Evolutionary conservation across 768 basidiomycete species (phyloP).

Genomic region (Lactifluus piperatus): DNA sequence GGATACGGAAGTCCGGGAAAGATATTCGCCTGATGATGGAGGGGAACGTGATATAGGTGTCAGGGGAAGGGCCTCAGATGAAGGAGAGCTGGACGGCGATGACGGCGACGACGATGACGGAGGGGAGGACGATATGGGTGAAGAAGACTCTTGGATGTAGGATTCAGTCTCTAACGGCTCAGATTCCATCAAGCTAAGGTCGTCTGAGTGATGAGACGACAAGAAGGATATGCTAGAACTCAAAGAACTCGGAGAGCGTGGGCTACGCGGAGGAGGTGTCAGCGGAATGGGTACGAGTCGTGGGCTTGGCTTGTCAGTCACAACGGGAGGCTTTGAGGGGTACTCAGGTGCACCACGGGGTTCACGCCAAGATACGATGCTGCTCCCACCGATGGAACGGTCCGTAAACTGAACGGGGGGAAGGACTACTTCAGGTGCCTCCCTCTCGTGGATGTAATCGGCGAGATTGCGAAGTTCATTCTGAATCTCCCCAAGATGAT

Average conservation of each 20-base stretch:
- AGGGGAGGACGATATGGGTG: conserved; percentile 24
- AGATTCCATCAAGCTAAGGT: conserved; percentile 39
- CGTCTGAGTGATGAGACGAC: conserved; percentile 69
- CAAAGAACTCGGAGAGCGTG: conserved; percentile 34
- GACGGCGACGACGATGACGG: conserved; percentile 32
- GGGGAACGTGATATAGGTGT: conserved; percentile 16
- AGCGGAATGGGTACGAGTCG: conserved; percentile 28
- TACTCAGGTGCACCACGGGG: conserved; percentile 20
- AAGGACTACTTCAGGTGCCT: neutral
- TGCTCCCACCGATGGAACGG: conserved; percentile 26
- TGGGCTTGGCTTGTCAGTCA: conserved; percentile 1
- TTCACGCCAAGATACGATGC: conserved; percentile 26
- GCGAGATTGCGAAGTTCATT: conserved; percentile 55
- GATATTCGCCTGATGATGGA: conserved; percentile 26
- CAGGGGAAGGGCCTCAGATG: conserved; percentile 5
- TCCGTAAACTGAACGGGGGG: conserved; percentile 4
- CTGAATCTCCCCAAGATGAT: conserved; percentile 61
- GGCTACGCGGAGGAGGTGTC: conserved; percentile 36
- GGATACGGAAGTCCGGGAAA: conserved; percentile 33
- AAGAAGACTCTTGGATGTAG: conserved; percentile 16
- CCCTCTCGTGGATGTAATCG: conserved; percentile 24
- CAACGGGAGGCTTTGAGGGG: conserved; percentile 2
- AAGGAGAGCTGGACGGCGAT: conserved; percentile 22
- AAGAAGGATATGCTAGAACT: conserved; percentile 36
- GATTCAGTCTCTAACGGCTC: conserved; percentile 23